Evolutionary conservation across 2,329 filamentous ascomycete genomes (phyloP).

Genomic region (Parastagonospora avenae): DNA sequence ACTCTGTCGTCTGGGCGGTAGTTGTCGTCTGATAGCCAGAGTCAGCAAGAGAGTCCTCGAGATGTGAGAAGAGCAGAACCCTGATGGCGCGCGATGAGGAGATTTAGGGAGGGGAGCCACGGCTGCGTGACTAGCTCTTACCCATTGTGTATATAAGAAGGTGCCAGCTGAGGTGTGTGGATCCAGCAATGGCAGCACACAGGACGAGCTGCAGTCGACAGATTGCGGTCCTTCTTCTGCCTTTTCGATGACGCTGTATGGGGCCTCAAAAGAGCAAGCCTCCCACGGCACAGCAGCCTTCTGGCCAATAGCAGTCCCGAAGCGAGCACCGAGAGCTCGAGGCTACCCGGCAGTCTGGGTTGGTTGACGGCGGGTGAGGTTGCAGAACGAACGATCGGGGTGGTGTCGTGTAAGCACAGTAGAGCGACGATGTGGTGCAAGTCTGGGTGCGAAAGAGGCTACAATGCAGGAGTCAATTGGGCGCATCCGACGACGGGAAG

Average conservation of each 20-base stretch:
- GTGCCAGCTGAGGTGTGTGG: slow-evolving; percentile 39
- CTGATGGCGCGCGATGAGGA: slow-evolving; percentile 31
- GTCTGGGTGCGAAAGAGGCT: neutral
- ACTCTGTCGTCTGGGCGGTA: slow-evolving; percentile 32
- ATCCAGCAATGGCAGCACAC: slow-evolving; percentile 32
- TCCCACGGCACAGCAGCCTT: slow-evolving; percentile 29
- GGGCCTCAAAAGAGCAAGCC: slow-evolving; percentile 34
- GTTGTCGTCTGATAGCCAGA: slow-evolving; percentile 27
- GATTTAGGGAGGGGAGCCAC: slow-evolving; percentile 18
- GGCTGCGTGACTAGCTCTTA: slow-evolving; percentile 28
- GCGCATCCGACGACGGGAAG: neutral
- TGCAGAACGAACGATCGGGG: slow-evolving; percentile 27
- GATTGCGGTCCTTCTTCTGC: slow-evolving; percentile 39
- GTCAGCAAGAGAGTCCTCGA: slow-evolving; percentile 25
- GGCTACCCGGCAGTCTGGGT: slow-evolving; percentile 30
- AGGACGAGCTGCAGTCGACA: slow-evolving; percentile 35
- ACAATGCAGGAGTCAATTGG: neutral
- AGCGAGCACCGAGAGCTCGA: slow-evolving; percentile 27
- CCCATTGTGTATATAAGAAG: slow-evolving; percentile 37
- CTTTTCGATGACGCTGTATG: slow-evolving; percentile 40
- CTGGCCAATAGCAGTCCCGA: slow-evolving; percentile 33
- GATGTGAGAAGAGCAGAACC: slow-evolving; percentile 24
- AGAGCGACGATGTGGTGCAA: neutral
- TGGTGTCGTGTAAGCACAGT: slow-evolving; percentile 9
- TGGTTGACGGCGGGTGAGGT: slow-evolving; percentile 23